Base-by-base conservation (phyloP, 352 stramenopile species). In the Phytophthora constricta region DNA sequence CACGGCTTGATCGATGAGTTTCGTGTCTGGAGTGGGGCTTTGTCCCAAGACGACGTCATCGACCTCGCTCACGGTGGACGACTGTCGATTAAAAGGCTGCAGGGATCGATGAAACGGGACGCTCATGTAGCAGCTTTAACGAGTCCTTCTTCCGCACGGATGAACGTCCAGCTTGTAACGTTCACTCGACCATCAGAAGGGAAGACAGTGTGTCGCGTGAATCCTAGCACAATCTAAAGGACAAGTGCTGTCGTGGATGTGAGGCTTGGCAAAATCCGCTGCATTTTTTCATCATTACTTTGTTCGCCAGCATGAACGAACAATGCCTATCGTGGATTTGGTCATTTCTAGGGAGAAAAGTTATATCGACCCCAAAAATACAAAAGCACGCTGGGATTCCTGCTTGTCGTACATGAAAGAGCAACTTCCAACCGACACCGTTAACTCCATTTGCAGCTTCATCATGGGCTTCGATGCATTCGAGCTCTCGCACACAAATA, bases 1-100 rank as follows among this genome's bases (percentile, higher is more conserved):
- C 51, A 72, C 23, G 76, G 76, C 1, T 17, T 76, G 5, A 39
- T 84, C 7, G 65, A 84, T 27, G 72, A 74, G 13, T 76, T 81
- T 13, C 63, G 66, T 19, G 19, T 73, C 17, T 84, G 68, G 68
- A 56, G 53, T 45, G 56, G 48, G 8, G 46, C 31, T 13, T 23
- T 79, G 1, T 48, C 25, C 0, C 16, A 28, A 0, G 16, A 41
- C 0, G 46, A 64, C 4, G 47, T 74, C 17, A 13, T 17, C 10
- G 25, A 20, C 39, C 46, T 78, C 8, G 50, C 65, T 48, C 9
- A 22, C 43, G 39, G 46, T 19, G 50, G 28, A 28, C 33, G 43
- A 31, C 9, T 51, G 17, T 4, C 37, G 22, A 47, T 19, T 8
- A 14, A 23, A 2, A 33, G 26, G 26, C 50, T 55, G 13, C 34